Percentiles rank a stretch among this genome's conserved stretches.
phyloP scores from a whole-genome alignment of 257 asterid species.

The Salvia miltiorrhiza region DNA sequence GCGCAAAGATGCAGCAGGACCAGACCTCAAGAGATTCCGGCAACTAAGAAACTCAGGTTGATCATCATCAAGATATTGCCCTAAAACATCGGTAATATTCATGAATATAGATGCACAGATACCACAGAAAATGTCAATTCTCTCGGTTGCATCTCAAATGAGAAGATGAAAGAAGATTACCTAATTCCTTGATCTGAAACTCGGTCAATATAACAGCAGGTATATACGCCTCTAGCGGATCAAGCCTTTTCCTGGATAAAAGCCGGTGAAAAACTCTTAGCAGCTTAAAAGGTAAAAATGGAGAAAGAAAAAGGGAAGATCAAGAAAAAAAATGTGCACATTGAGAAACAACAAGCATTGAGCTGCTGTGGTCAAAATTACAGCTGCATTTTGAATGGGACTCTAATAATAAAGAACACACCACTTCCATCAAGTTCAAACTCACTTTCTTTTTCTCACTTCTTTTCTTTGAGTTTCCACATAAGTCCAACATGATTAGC shows the following conservation, averaged over 20 bases:
- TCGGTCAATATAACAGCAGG: slow-evolving; percentile 87
- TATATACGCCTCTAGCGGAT: slow-evolving; percentile 83
- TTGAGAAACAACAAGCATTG: background rate
- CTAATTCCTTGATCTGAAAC: slow-evolving; percentile 87
- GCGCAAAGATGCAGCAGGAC: slow-evolving; percentile 95
- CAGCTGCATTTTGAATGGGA: background rate
- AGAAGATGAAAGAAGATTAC: slow-evolving; percentile 31
- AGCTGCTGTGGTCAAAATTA: background rate
- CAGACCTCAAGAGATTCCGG: slow-evolving; percentile 79
- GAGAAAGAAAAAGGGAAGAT: background rate
- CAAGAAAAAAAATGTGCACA: background rate
- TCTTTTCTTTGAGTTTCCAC: background rate
- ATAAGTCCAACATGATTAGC: background rate
- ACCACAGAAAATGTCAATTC: background rate
- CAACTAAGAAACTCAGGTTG: slow-evolving; percentile 71
- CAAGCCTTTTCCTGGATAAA: slow-evolving; percentile 81
- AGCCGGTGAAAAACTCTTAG: background rate
- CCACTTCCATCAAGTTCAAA: background rate
- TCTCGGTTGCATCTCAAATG: background rate
- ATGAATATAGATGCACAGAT: slow-evolving; percentile 4
- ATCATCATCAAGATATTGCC: slow-evolving; percentile 59
- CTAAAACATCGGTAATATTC: slow-evolving; percentile 32
- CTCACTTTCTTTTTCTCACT: background rate
- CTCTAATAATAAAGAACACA: background rate
- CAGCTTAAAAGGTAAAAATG: background rate